phyloP scores from a whole-genome alignment of 179 eudicot genomes.

The Spergularia azorica region DNA sequence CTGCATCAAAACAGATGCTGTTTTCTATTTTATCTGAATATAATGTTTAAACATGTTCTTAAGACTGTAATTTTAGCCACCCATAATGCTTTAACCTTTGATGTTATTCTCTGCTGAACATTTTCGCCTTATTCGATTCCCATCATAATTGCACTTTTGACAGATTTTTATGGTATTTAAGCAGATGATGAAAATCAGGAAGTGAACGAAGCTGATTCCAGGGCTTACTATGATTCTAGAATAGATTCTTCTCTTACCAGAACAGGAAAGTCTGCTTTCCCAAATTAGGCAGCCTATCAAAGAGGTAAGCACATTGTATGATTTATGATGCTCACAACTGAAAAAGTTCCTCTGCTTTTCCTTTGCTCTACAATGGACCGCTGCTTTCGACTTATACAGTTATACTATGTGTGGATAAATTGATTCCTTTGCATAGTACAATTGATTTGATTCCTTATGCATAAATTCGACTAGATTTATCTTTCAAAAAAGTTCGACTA shows the following conservation, averaged over 20 bases:
- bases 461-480: background rate
- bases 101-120: background rate
- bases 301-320: background rate
- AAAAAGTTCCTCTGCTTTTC: background rate
- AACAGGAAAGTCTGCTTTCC: conserved; percentile 10
- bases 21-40: background rate
- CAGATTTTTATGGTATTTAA: background rate
- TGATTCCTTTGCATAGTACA: background rate
- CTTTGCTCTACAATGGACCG: conserved; percentile 10
- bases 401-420: background rate
- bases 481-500: background rate
- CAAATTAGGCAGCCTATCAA: conserved; percentile 15
- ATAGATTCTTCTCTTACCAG: background rate
- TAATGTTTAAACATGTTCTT: too few species aligned
- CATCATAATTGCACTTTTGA: conserved; percentile 15
- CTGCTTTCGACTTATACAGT: background rate
- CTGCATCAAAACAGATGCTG: background rate
- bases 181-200: background rate
- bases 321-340: conserved; percentile 7
- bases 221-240: background rate
- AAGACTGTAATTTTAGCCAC: background rate
- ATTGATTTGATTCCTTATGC: background rate
- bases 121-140: background rate
- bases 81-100: conserved; percentile 2
- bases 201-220: conserved; percentile 2